A percentile compares a stretch with the other conserved stretches of the same genome.
Conservation (phyloP, 495 filamentous ascomycete genomes). For the Neohortaea acidophila region DNA sequence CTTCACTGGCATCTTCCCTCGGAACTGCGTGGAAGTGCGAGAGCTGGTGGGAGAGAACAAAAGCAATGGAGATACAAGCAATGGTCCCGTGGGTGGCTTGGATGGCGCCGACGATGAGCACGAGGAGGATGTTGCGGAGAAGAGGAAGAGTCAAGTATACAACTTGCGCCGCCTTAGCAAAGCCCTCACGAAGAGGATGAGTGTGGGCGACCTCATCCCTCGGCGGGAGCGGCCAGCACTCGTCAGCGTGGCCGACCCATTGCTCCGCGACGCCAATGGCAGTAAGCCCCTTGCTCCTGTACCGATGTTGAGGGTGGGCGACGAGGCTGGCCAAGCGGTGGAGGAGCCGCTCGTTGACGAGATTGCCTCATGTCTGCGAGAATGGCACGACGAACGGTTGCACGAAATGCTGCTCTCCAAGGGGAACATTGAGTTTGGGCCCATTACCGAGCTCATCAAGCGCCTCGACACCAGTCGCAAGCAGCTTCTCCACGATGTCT, state of each 20-base stretch:
- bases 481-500: conserved; percentile 82
- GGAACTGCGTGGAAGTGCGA: conserved; percentile 70
- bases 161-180: conserved; percentile 13
- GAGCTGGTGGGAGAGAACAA: conserved; percentile 30
- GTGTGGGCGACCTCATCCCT: conserved; percentile 12
- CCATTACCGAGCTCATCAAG: conserved; percentile 61
- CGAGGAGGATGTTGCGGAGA: not conserved
- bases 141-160: conserved; percentile 15
- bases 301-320: conserved; percentile 92
- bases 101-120: conserved; percentile 1
- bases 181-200: conserved; percentile 12
- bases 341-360: conserved; percentile 92
- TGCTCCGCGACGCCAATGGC: conserved; percentile 40
- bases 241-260: conserved; percentile 8
- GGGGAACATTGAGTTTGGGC: conserved; percentile 66
- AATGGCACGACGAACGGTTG: conserved; percentile 96
- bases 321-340: conserved; percentile 78
- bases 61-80: conserved; percentile 3
- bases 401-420: conserved; percentile 79
- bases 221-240: conserved; percentile 4
- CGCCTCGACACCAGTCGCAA: conserved; percentile 67
- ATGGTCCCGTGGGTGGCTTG: not conserved
- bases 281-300: conserved; percentile 82
- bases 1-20: conserved; percentile 92
- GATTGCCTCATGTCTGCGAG: conserved; percentile 84